A percentile compares a stretch with the other conserved stretches of the same genome.
phyloP scores from a whole-genome alignment of 225 moss, liverwort and hornwort species.

The Lunularia cruciata region DNA sequence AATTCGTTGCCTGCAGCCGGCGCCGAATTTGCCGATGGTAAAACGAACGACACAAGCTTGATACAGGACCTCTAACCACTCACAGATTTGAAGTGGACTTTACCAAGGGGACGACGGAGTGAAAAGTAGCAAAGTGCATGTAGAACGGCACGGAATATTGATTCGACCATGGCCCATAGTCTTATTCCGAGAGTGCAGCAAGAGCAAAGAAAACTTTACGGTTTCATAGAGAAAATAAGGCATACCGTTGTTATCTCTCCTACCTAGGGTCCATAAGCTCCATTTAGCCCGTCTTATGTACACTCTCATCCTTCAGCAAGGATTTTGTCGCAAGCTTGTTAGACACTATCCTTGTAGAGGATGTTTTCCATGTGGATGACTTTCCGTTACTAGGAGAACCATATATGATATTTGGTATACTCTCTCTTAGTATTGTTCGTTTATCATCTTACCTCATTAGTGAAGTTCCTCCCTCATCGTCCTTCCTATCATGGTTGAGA shows the following conservation, averaged over 20 bases:
- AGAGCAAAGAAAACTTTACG: conserved; percentile 59
- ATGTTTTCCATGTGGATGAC: too few species aligned
- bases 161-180: conserved; percentile 70
- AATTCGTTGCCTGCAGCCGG: conserved; percentile 22
- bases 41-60: conserved; percentile 24
- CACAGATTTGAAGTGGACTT: conserved; percentile 19
- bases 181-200: conserved; percentile 71
- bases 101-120: conserved; percentile 31
- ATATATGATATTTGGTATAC: too few species aligned
- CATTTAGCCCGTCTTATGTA: conserved; percentile 78
- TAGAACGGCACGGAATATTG: conserved; percentile 76
- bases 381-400: too few species aligned
- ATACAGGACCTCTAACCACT: conserved; percentile 25
- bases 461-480: too few species aligned
- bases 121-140: conserved; percentile 74
- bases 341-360: too few species aligned
- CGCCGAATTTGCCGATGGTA: conserved; percentile 26
- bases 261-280: conserved; percentile 68
- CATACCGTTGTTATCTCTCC: conserved; percentile 84
- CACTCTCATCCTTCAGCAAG: conserved; percentile 74
- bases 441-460: too few species aligned
- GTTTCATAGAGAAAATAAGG: conserved; percentile 41
- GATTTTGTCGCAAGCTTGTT: too few species aligned
- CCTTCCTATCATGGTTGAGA: too few species aligned
- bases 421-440: too few species aligned